Conservation (phyloP, 192 early-diverging fungal genomes). For the Rhizophagus prolifer region DNA sequence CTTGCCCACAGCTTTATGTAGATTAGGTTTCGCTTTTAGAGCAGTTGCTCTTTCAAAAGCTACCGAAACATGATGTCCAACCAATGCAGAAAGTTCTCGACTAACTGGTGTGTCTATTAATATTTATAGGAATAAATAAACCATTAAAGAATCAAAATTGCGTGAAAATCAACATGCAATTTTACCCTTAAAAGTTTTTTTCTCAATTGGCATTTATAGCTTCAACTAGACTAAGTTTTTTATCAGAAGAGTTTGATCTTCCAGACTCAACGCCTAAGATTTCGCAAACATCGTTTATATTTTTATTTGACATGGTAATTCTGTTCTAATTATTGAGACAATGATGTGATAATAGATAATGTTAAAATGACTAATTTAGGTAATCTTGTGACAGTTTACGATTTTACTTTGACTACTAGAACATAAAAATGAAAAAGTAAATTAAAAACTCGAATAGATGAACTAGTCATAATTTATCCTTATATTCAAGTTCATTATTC, state of each 20-base stretch:
- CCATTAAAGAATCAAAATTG: not conserved
- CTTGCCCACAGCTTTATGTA: slow-evolving; percentile 61
- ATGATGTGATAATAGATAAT: no score
- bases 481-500: no score
- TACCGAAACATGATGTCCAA: slow-evolving; percentile 35
- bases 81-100: not conserved
- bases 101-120: not conserved
- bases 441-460: no score
- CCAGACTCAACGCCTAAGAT: not conserved
- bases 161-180: not conserved
- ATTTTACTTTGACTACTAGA: no score
- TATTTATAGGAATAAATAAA: not conserved
- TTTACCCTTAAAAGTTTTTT: not conserved
- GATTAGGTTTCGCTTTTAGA: slow-evolving; percentile 72
- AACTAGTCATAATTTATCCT: no score
- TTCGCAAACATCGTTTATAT: not conserved
- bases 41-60: slow-evolving; percentile 55
- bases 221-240: not conserved
- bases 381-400: no score
- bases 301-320: not conserved
- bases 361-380: no score
- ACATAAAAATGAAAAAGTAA: no score
- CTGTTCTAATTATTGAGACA: not conserved
- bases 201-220: not conserved
- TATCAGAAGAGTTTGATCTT: not conserved